Base-by-base conservation (phyloP, 306 rosid genomes). In the Gastrolobium bilobum region DNA sequence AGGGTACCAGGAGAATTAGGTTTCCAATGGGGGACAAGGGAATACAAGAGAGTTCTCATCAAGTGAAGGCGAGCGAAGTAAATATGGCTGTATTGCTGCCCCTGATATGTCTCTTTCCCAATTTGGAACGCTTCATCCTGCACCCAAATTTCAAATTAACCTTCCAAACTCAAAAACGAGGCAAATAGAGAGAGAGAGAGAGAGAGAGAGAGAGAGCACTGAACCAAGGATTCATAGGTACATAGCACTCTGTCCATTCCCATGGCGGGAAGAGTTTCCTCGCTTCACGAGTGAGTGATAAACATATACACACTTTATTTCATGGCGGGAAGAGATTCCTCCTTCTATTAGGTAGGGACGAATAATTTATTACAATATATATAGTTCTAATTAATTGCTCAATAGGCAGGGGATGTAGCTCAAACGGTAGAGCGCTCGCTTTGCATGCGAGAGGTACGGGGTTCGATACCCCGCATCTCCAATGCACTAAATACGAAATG, bases 11-110 rank as follows among this genome's bases (percentile, higher is more conserved):
- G 90, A 34, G 86, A 68, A 79, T 86, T 91, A 38, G 97, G 87
- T 82, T 91, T 93, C 98, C 97, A 86, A 20, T 78, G 75, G 6
- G 96, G 77, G 47, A 84, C 86, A 40, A 93, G 92, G 29, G 99
- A 90, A 71, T 86, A 87, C 61, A 95, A 82, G 26, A 95, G 85
- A 4, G 94, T 88, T 73, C 98, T 74, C 97, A 93, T 90, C 85
- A 95, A 58, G 81, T 88, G 96, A 58, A 95, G 99, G 40, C 98
- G 93, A 61, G 84, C 87, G 53, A 86, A 95, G 93, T 95, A 93
- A 53, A 95, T 90, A 33, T 95, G 98, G 77, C 99, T 91, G 87
- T 89, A 93, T 75, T 91, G 98, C 79, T 93, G 98, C 4, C 99
- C 99, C 53, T 78, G 81, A 53, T 90, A 91, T 56, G 68, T 72